phyloP scores from a whole-genome alignment of 805 yeast species.

The Monosporozyma yasuniensis region DNA sequence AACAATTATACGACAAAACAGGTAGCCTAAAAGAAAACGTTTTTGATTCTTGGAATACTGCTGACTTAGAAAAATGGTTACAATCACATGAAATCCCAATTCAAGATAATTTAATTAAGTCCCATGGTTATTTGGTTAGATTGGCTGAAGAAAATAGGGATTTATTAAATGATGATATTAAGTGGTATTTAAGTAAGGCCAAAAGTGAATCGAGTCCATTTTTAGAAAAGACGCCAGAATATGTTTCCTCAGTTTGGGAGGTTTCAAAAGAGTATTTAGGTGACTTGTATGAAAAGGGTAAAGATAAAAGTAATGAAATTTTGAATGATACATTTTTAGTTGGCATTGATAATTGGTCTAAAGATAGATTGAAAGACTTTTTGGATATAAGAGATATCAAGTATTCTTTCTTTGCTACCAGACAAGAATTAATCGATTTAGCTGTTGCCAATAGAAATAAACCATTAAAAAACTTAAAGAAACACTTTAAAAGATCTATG shows the following conservation, averaged over 20 bases:
- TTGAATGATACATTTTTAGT: slow-evolving; percentile 39
- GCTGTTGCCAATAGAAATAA: slow-evolving; percentile 29
- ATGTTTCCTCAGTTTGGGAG: slow-evolving; percentile 22
- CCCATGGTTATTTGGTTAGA: slow-evolving; percentile 31
- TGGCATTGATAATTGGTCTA: slow-evolving; percentile 41
- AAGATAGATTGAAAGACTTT: slow-evolving; percentile 36
- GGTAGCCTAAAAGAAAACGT: slow-evolving; percentile 36
- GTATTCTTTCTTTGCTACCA: slow-evolving; percentile 34
- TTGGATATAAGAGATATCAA: slow-evolving; percentile 35
- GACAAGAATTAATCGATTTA: slow-evolving; percentile 32
- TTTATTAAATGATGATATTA: slow-evolving; percentile 34
- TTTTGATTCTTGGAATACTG: slow-evolving; percentile 44
- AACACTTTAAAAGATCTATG: background rate
- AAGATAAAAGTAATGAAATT: slow-evolving; percentile 28
- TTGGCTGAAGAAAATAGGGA: slow-evolving; percentile 30
- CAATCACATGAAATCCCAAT: slow-evolving; percentile 36
- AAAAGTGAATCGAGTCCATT: slow-evolving; percentile 30
- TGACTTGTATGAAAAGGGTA: slow-evolving; percentile 9
- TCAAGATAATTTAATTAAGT: slow-evolving; percentile 28
- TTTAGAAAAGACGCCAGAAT: slow-evolving; percentile 29
- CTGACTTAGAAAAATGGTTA: slow-evolving; percentile 50
- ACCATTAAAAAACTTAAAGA: slow-evolving; percentile 17
- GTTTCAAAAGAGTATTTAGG: slow-evolving; percentile 10
- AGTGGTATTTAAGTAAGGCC: slow-evolving; percentile 29
- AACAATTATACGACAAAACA: slow-evolving; percentile 32